Conservation (phyloP, 306 rosid species). For the Rosa chinensis region DNA sequence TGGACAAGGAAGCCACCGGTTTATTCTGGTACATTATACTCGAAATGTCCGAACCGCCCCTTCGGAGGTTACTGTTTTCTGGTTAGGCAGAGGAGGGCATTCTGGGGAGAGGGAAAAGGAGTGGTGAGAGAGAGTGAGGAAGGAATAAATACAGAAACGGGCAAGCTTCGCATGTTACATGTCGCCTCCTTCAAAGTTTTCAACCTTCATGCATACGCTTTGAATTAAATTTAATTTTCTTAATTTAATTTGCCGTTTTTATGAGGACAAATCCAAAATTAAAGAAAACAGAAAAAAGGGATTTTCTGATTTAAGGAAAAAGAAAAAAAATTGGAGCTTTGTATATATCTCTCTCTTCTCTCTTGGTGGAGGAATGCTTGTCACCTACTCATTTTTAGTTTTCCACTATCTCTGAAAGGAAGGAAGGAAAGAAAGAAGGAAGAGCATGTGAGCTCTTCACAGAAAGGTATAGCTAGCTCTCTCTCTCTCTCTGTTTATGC, state of each 20-base stretch:
- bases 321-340: conserved; percentile 15
- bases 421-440: conserved; percentile 11
- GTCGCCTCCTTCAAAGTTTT: conserved; percentile 32
- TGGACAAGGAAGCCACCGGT: conserved; percentile 55
- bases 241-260: conserved; percentile 39
- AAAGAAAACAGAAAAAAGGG: conserved; percentile 1
- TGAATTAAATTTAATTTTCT: conserved; percentile 25
- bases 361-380: conserved; percentile 77
- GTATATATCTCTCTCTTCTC: conserved; percentile 51
- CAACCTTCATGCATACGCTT: conserved; percentile 46
- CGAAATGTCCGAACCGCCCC: neutral
- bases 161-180: conserved; percentile 57
- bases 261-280: conserved; percentile 11
- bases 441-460: neutral
- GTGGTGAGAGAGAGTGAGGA: conserved; percentile 15
- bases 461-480: conserved; percentile 17
- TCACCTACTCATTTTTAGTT: conserved; percentile 68
- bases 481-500: conserved; percentile 15
- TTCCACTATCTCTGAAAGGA: conserved; percentile 35
- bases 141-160: conserved; percentile 62
- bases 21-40: conserved; percentile 38
- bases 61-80: neutral
- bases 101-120: conserved; percentile 28
- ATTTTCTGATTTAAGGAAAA: neutral
- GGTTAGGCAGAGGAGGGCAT: conserved; percentile 26